Conservation (phyloP, 2,329 filamentous ascomycete species). For the Penicillium sp. region DNA sequence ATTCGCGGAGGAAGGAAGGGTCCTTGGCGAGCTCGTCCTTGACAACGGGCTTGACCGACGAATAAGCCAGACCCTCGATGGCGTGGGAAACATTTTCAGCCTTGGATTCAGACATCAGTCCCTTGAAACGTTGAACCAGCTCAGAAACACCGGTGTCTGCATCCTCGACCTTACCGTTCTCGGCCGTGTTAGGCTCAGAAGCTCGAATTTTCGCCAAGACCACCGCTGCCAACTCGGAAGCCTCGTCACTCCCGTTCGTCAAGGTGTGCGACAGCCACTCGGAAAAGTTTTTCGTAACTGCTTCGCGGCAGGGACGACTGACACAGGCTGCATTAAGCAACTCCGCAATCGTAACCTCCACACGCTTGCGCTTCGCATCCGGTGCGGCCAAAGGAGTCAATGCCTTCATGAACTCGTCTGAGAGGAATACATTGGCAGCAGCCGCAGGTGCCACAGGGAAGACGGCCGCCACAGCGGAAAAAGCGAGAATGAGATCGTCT, state of each 20-base stretch:
- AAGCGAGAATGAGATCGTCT: conserved; percentile 86
- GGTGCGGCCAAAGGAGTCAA: conserved; percentile 74
- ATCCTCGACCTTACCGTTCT: conserved; percentile 34
- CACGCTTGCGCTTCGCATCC: conserved; percentile 78
- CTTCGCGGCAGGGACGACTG: conserved; percentile 75
- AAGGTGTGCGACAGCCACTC: conserved; percentile 86
- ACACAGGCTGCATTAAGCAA: conserved; percentile 91
- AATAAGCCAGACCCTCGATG: conserved; percentile 88
- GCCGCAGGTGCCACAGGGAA: conserved; percentile 82
- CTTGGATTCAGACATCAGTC: conserved; percentile 41
- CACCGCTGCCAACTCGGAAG: conserved; percentile 61
- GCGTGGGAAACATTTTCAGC: conserved; percentile 66
- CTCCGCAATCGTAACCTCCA: conserved; percentile 83
- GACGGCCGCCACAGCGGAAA: conserved; percentile 83
- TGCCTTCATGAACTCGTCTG: conserved; percentile 77
- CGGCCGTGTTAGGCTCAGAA: conserved; percentile 32
- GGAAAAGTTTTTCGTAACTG: conserved; percentile 77
- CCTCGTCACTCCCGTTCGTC: conserved; percentile 63
- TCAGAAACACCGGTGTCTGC: conserved; percentile 50
- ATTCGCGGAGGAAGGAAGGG: conserved; percentile 62
- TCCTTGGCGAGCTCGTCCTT: conserved; percentile 78
- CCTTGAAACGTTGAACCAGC: conserved; percentile 55
- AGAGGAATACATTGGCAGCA: conserved; percentile 76
- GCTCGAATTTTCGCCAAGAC: conserved; percentile 65
- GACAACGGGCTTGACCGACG: conserved; percentile 78